phyloP scores from a whole-genome alignment of 2,329 filamentous ascomycete genomes.

The Botrytis squamosa region DNA sequence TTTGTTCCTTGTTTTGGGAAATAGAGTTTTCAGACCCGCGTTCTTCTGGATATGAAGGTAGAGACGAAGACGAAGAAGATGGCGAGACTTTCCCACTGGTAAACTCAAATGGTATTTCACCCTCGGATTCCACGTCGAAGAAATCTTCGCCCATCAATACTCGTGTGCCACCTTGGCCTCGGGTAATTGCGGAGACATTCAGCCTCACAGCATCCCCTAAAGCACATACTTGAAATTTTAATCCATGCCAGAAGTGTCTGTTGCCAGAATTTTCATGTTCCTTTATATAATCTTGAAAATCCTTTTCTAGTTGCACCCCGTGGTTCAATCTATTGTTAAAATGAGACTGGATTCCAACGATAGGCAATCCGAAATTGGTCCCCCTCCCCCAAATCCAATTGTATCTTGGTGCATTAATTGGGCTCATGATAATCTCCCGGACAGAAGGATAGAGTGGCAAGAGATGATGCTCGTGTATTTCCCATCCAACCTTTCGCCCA shows the following conservation, averaged over 20 bases:
- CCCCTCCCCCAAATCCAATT: rapidly evolving
- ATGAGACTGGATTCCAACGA: not conserved
- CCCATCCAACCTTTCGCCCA: not conserved
- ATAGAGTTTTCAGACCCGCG: not conserved
- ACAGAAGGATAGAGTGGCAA: not conserved
- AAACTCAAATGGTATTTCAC: not conserved
- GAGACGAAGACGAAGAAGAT: not conserved
- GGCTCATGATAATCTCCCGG: not conserved
- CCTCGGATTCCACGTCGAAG: not conserved
- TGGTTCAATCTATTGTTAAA: not conserved
- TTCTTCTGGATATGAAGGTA: not conserved
- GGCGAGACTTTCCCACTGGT: not conserved
- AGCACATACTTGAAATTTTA: not conserved
- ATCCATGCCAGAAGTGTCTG: not conserved
- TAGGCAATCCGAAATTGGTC: not conserved
- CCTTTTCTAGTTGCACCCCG: not conserved
- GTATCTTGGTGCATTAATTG: not conserved
- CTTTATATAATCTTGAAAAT: not conserved
- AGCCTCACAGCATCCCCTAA: not conserved
- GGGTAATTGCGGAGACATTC: not conserved
- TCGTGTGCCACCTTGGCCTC: no score
- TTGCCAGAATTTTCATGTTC: not conserved
- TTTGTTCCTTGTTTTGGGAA: not conserved
- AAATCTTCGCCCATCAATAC: no score
- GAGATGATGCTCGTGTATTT: not conserved